Conservation (phyloP, 2,329 filamentous ascomycete species). For the Pseudogymnoascus sp. region DNA sequence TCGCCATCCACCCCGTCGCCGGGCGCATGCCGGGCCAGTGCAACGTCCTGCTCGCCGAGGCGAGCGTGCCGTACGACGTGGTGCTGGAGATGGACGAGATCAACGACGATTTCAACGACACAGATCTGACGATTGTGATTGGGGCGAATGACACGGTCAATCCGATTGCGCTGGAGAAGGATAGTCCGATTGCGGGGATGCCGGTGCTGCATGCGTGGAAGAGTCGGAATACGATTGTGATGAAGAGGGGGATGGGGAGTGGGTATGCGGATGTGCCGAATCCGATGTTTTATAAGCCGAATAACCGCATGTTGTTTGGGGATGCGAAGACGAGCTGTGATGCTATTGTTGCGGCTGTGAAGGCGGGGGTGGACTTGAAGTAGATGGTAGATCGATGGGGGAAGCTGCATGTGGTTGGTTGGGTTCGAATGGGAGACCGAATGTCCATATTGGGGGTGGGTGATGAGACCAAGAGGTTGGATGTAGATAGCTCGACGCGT, state of each 20-base stretch:
- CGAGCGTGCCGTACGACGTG: constrained; percentile 79
- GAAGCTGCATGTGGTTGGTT: background rate
- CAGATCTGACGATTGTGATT: constrained; percentile 81
- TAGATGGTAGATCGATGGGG: background rate
- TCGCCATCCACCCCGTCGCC: constrained; percentile 84
- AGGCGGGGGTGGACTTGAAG: constrained; percentile 2
- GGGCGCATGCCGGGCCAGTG: constrained; percentile 91
- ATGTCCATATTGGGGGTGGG: background rate
- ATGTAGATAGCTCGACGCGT: constrained; percentile 6
- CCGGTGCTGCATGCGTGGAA: constrained; percentile 90
- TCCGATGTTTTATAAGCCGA: constrained; percentile 88
- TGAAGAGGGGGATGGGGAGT: constrained; percentile 86
- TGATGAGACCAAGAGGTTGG: background rate
- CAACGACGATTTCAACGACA: constrained; percentile 83
- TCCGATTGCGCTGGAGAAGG: constrained; percentile 77
- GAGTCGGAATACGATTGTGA: constrained; percentile 85
- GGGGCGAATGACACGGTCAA: constrained; percentile 92
- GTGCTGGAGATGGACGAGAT: constrained; percentile 95
- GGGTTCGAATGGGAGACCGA: background rate
- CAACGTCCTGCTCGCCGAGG: constrained; percentile 84
- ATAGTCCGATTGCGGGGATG: constrained; percentile 84
- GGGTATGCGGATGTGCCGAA: constrained; percentile 90
- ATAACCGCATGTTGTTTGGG: constrained; percentile 85
- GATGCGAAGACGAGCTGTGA: constrained; percentile 81
- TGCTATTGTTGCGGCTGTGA: constrained; percentile 38